Evolutionary conservation across 2,329 filamentous ascomycete genomes (phyloP).

Genomic region (Neofusicoccum parvum): DNA sequence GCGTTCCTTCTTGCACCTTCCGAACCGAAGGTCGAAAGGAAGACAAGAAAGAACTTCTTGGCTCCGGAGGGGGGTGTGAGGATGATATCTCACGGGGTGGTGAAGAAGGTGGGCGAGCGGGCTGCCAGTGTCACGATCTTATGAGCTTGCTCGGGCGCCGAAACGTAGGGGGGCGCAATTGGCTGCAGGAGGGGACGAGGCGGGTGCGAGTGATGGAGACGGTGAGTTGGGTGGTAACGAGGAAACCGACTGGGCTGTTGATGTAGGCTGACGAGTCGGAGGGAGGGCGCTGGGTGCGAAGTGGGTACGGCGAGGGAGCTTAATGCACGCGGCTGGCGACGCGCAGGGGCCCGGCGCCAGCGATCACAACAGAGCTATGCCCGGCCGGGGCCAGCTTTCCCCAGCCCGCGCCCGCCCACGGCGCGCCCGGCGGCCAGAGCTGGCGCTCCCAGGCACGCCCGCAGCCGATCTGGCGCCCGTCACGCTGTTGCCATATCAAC

Average conservation of each 20-base stretch:
- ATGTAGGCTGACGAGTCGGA: conserved; percentile 38
- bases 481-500: conserved; percentile 16
- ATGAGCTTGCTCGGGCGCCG: conserved; percentile 28
- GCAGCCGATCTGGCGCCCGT: conserved; percentile 14
- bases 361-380: conserved; percentile 18
- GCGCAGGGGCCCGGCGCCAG: conserved; percentile 8
- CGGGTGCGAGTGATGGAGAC: conserved; percentile 36
- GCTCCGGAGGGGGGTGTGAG: conserved; percentile 37
- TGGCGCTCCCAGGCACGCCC: conserved; percentile 19
- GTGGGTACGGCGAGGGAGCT: conserved; percentile 20
- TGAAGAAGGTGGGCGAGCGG: conserved; percentile 6
- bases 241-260: conserved; percentile 29
- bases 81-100: conserved; percentile 24
- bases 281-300: conserved; percentile 23
- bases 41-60: conserved; percentile 63
- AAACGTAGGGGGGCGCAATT: conserved; percentile 36
- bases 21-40: conserved; percentile 64
- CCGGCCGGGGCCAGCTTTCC: conserved; percentile 11
- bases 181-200: conserved; percentile 40
- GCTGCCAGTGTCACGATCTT: conserved; percentile 36
- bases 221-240: conserved; percentile 28
- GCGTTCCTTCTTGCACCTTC: conserved; percentile 73
- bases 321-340: conserved; percentile 20
- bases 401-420: conserved; percentile 10
- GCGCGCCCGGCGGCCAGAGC: neutral